These are phyloP conservation scores for Neopestalotiopsis rosae DNA, from an alignment of 2,329 filamentous ascomycete species.

Conservation along the genomic window DNA sequence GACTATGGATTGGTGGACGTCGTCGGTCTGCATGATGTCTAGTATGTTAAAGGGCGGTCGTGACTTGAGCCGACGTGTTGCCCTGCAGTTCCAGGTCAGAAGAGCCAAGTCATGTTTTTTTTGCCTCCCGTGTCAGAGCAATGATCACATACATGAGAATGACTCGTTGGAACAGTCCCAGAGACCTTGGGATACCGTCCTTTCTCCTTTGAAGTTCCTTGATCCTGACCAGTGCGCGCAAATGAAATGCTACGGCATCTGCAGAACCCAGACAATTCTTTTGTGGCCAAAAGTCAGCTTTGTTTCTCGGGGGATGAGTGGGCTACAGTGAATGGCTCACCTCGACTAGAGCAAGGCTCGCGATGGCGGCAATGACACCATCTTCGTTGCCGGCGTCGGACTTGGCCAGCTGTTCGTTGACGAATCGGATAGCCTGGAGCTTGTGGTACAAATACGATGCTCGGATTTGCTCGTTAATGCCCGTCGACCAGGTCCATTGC, in stretches of 20 bases:
- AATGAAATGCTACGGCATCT: constrained; percentile 48
- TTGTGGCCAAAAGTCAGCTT: constrained; percentile 21
- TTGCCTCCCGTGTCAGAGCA: background rate
- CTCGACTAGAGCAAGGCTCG: constrained; percentile 50
- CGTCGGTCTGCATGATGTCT: constrained; percentile 42
- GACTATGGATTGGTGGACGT: constrained; percentile 50
- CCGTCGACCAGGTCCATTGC: constrained; percentile 52
- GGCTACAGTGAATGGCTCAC: constrained; percentile 30
- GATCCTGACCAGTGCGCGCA: constrained; percentile 44
- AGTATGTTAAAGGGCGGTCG: constrained; percentile 44
- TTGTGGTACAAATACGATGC: constrained; percentile 53
- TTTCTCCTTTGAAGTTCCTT: constrained; percentile 35
- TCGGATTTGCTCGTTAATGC: constrained; percentile 49
- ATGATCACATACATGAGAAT: constrained; percentile 43
- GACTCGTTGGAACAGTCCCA: constrained; percentile 47
- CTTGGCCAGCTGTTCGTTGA: constrained; percentile 47
- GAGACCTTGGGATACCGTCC: constrained; percentile 32
- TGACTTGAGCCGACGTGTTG: constrained; percentile 45
- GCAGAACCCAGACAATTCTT: constrained; percentile 49
- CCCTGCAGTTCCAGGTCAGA: constrained; percentile 34
- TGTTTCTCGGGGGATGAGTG: background rate
- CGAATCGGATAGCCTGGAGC: constrained; percentile 51
- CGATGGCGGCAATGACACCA: constrained; percentile 49
- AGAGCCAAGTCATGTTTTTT: background rate
- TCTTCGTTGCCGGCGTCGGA: constrained; percentile 44